Base-by-base conservation (phyloP, 352 stramenopile species). In the Phytopythium litorale region DNA sequence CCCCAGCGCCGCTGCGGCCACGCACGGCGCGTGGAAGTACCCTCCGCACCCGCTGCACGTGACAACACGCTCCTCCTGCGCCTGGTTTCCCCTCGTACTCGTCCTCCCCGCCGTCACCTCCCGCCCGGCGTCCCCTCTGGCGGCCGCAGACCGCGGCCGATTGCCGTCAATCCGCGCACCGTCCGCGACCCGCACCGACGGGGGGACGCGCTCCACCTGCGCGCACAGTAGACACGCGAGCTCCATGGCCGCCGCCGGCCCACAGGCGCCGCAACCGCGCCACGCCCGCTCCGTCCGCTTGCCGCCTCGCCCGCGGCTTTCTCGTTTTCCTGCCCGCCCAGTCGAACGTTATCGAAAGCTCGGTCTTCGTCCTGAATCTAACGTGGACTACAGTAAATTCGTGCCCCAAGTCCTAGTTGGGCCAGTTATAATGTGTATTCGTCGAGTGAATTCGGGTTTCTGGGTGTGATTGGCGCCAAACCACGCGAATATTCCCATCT, bases 201-300 rank as follows among this genome's bases (percentile, higher is more conserved):
- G 42, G 11, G 19, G 6, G 15, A 40, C 54, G 46, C 16, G 15
- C 21, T 80, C 45, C 15, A 68, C 51, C 46, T 74, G 52, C 46
- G 77, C 67, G 48, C 78, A 87, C 48, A 63, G 57, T 54, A 87
- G 66, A 68, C 78, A 87, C 53, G 70, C 70, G 32, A 80, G 62
- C 11, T 70, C 25, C 78, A 87, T 87, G 38, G 13, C 18, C 55
- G 4, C 4, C 25, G 35, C 8, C 33, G 33, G 16, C 25, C 48
- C 12, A 30, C 13, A 38, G 3, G 48, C 30, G 25, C 25, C 48
- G 18, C 8, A 23, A 35, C 28, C 8, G 48, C 48, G 48, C 48
- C 48, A 25, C 48, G 48, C 48, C 3, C 48, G 25, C 8, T 8
- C 23, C 48, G 48, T 54, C 48, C 16, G 8, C 48, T 35, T 38